A percentile compares a stretch with the other conserved stretches of the same genome.
Conservation (phyloP, 805 yeast species). For the Zygosaccharomyces bailii region DNA sequence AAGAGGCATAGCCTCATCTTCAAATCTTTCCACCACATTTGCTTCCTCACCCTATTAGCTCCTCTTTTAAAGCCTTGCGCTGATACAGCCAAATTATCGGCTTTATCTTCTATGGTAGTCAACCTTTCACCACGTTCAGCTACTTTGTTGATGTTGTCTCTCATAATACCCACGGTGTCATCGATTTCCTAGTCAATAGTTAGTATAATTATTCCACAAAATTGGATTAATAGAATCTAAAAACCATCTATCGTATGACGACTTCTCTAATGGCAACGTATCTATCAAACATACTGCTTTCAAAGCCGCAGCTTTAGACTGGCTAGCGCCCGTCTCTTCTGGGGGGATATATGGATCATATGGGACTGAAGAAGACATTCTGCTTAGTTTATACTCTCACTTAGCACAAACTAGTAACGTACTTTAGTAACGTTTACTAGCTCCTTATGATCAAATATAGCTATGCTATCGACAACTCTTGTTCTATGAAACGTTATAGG, state of each 20-base stretch:
- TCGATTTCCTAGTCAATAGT: conserved; percentile 60
- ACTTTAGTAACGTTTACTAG: not conserved
- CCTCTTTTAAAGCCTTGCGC: conserved; percentile 96
- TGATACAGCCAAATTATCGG: conserved; percentile 84
- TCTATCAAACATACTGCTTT: conserved; percentile 58
- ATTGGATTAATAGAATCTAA: not conserved
- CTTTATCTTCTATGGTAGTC: conserved; percentile 87
- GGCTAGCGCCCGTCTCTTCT: conserved; percentile 37
- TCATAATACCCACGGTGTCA: conserved; percentile 96
- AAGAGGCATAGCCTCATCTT: conserved; percentile 92
- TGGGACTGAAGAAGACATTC: conserved; percentile 75
- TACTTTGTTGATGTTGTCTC: conserved; percentile 93
- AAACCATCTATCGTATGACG: not conserved
- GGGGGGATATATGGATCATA: conserved; percentile 83
- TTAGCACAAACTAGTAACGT: not conserved
- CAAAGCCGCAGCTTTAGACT: conserved; percentile 70
- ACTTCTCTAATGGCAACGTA: not conserved
- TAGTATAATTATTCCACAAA: conserved; percentile 1
- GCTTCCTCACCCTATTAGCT: conserved; percentile 95
- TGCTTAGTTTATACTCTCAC: not conserved
- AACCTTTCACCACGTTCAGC: conserved; percentile 91
- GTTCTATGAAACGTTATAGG: not conserved
- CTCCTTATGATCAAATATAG: not conserved
- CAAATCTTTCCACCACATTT: conserved; percentile 99
- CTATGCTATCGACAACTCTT: not conserved